phyloP scores from a whole-genome alignment of 2,329 filamentous ascomycete genomes.

The Exserohilum rostratum region DNA sequence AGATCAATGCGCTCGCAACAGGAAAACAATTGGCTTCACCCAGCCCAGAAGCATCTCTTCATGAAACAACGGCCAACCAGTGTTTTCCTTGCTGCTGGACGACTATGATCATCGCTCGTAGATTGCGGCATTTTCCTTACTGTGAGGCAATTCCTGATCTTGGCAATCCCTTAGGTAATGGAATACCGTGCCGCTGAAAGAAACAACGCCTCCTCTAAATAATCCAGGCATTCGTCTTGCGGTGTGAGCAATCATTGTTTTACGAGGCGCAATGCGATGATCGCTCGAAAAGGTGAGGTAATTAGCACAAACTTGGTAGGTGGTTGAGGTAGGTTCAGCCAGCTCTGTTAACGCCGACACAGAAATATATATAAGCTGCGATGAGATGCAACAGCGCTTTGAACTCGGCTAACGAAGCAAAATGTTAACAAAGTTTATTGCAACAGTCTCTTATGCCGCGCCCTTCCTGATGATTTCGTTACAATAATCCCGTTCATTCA shows the following conservation, averaged over 20 bases:
- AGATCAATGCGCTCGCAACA: no score
- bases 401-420: no score
- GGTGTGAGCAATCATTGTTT: neutral
- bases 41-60: no score
- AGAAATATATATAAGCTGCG: neutral
- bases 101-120: neutral
- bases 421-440: no score
- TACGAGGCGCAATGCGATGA: neutral
- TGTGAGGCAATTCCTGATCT: neutral
- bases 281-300: neutral
- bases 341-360: neutral
- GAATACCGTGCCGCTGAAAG: neutral
- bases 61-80: neutral
- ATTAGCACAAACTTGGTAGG: neutral
- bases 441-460: no score
- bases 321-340: neutral
- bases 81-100: neutral
- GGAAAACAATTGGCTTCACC: no score
- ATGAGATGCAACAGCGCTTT: neutral
- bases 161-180: constrained; percentile 1
- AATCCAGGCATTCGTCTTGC: neutral
- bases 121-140: constrained; percentile 1
- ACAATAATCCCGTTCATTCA: neutral
- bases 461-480: no score
- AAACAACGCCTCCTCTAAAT: neutral